Base-by-base conservation (phyloP, 495 filamentous ascomycete genomes). In the Umbilicaria muhlenbergii region DNA sequence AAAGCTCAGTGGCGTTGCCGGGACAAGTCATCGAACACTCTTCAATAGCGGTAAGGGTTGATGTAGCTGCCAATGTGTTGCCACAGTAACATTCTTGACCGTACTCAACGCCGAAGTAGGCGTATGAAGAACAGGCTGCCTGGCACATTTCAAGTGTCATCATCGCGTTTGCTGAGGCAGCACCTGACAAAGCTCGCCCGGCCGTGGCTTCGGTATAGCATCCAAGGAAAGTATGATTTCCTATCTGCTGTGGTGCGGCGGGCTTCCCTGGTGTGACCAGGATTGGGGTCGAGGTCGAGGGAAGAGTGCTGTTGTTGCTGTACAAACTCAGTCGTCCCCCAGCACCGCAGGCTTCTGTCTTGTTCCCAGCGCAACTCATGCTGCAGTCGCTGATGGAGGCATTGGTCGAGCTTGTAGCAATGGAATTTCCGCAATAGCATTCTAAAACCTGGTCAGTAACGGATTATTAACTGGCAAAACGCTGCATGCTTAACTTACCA, bases 281-380 rank as follows among this genome's bases (percentile, higher is more conserved):
- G 19, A 5, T 21, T 28, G 24, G 5, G 24, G 1, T 28, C 24
- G 24, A 28, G 24, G 24, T 28, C 24, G 24, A 28, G 24, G 24
- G 24, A 28, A 28, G 4, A 6, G 24, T 28, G 24, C 0, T 8
- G 24, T 28, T 6, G 8, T 6, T 28, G 24, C 24, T 45, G 43
- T 58, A 64, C 41, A 60, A 45, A 36, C 54, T 59, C 41, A 60
- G 33, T 17, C 58, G 48, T 47, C 63, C 63, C 0, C 59, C 42
- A 13, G 69, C 75, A 40, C 77, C 77, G 46, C 77, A 81, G 44
- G 60, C 56, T 46, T 80, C 68, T 14, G 58, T 59, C 5, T 45
- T 45, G 51, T 79, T 70, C 32, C 70, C 75, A 31, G 65, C 68
- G 59, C 77, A 82, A 33, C 56, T 43, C 63, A 69, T 71, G 47